These are phyloP conservation scores for Calonectria multiphialidica DNA, from an alignment of 2,329 filamentous ascomycete genomes.

Conservation along the genomic window DNA sequence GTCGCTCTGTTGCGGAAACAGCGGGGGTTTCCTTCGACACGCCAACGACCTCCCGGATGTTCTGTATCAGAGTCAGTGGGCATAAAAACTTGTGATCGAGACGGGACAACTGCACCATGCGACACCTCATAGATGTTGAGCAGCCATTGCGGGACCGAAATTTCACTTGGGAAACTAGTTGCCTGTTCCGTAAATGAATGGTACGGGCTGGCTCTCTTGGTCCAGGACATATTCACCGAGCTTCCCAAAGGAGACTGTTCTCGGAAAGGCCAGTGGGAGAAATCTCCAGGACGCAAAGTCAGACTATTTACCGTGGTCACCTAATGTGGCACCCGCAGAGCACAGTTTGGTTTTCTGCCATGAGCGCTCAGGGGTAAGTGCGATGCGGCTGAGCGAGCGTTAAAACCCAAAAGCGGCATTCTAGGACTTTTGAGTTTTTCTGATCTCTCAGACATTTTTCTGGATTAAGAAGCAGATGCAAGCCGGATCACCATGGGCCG, in stretches of 20 bases:
- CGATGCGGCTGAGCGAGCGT: background rate
- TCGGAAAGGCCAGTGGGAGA: background rate
- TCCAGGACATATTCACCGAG: conserved; percentile 42
- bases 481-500: background rate
- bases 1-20: conserved; percentile 38
- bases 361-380: background rate
- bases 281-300: background rate
- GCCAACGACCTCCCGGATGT: conserved; percentile 42
- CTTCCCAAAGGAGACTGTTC: background rate
- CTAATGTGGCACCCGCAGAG: background rate
- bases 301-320: background rate
- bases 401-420: background rate
- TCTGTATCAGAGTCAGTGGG: conserved; percentile 31
- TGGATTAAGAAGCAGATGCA: background rate
- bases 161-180: conserved; percentile 31
- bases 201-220: conserved; percentile 38
- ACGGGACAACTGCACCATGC: conserved; percentile 24
- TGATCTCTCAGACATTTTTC: background rate
- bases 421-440: conserved; percentile 6
- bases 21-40: conserved; percentile 33
- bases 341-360: background rate
- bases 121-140: conserved; percentile 43
- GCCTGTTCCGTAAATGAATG: conserved; percentile 41
- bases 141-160: conserved; percentile 42
- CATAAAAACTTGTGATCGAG: background rate